Percentiles rank a stretch among this genome's conserved stretches.
phyloP scores from a whole-genome alignment of 495 filamentous ascomycete genomes.

The Aspergillus wentii region DNA sequence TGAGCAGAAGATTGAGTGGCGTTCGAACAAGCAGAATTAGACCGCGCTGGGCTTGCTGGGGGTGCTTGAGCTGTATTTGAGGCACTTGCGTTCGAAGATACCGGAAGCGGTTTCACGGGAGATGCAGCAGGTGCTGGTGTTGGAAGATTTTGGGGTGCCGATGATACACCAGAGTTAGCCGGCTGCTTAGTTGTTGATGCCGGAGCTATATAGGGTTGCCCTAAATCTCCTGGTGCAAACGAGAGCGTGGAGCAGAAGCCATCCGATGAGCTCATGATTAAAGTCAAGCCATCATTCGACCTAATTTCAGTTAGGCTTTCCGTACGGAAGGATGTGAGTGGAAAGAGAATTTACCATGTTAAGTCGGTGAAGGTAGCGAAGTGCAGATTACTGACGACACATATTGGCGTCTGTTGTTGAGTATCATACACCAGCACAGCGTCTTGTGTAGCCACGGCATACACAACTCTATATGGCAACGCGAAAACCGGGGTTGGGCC shows the following conservation, averaged over 20 bases:
- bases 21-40: slow-evolving; percentile 83
- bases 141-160: slow-evolving; percentile 57
- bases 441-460: slow-evolving; percentile 96
- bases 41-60: slow-evolving; percentile 72
- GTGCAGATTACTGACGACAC: slow-evolving; percentile 91
- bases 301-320: slow-evolving; percentile 47
- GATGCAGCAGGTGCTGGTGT: slow-evolving; percentile 63
- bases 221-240: slow-evolving; percentile 80
- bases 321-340: slow-evolving; percentile 14
- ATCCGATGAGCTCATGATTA: slow-evolving; percentile 95
- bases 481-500: slow-evolving; percentile 69
- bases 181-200: slow-evolving; percentile 47
- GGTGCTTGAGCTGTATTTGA: slow-evolving; percentile 43
- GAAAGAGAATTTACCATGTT: slow-evolving; percentile 64
- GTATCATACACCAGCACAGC: slow-evolving; percentile 96
- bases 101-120: slow-evolving; percentile 46
- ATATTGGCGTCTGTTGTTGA: slow-evolving; percentile 89
- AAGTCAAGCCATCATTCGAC: slow-evolving; percentile 86
- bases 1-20: slow-evolving; percentile 52
- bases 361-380: slow-evolving; percentile 97
- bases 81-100: slow-evolving; percentile 26
- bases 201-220: slow-evolving; percentile 74
- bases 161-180: slow-evolving; percentile 36
- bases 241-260: slow-evolving; percentile 93
- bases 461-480: slow-evolving; percentile 88